phyloP scores from a whole-genome alignment of 2,329 filamentous ascomycete species.

The Dactylella cylindrospora region DNA sequence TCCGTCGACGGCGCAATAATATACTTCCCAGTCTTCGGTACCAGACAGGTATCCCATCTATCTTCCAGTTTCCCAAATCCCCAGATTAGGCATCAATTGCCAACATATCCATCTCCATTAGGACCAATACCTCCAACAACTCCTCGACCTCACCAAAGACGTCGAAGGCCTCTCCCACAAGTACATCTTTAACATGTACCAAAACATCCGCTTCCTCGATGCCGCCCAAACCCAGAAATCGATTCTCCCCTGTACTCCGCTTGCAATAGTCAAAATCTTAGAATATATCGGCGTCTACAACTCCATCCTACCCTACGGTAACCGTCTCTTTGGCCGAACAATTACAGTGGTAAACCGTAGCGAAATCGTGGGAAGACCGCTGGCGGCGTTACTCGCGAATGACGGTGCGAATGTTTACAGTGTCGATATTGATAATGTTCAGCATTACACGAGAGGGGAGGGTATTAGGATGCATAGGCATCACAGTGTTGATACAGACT shows the following conservation, averaged over 20 bases:
- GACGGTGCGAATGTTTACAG: slow-evolving; percentile 95
- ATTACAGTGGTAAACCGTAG: slow-evolving; percentile 96
- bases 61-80: too few relatives aligned
- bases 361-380: slow-evolving; percentile 89
- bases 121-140: slow-evolving; percentile 94
- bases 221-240: slow-evolving; percentile 78
- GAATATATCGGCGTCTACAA: slow-evolving; percentile 97
- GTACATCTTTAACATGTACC: slow-evolving; percentile 99
- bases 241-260: slow-evolving; percentile 89
- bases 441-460: slow-evolving; percentile 85
- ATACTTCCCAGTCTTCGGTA: slow-evolving; percentile 92
- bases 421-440: slow-evolving; percentile 86
- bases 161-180: slow-evolving; percentile 92
- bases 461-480: slow-evolving; percentile 84
- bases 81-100: too few relatives aligned
- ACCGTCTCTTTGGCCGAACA: slow-evolving; percentile 87
- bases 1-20: slow-evolving; percentile 70
- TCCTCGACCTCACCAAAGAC: slow-evolving; percentile 85
- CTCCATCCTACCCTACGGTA: slow-evolving; percentile 85
- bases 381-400: slow-evolving; percentile 91
- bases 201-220: slow-evolving; percentile 94
- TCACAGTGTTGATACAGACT: slow-evolving; percentile 77
- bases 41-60: slow-evolving; percentile 52
- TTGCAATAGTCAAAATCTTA: slow-evolving; percentile 94
- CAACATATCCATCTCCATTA: slow-evolving; percentile 51